Evolutionary conservation across 441 rosid species (phyloP).

Genomic region (Pelargonium exstipulatum): DNA sequence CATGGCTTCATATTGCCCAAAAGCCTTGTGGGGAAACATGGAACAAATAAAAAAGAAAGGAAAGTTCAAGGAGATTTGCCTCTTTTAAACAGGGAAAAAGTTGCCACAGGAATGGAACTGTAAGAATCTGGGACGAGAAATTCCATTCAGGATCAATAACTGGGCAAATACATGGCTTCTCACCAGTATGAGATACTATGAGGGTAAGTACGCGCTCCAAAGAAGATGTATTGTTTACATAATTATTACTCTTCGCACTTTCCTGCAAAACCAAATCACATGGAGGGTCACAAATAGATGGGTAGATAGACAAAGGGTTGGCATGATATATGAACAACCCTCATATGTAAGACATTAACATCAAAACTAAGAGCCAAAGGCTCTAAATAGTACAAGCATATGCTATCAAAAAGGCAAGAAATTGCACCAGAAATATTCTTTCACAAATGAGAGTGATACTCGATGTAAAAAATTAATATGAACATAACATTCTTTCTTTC

Average conservation of each 20-base stretch:
- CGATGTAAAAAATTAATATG: no score
- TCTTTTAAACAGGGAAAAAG: constrained; percentile 70
- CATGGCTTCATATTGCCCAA: constrained; percentile 6
- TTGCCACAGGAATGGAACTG: constrained; percentile 81
- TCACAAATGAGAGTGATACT: no score
- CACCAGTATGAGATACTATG: constrained; percentile 62
- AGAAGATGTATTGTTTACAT: constrained; percentile 37
- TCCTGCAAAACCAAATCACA: constrained; percentile 43
- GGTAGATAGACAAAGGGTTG: not conserved
- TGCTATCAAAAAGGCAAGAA: no score
- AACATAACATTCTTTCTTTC: no score
- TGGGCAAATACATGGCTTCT: constrained; percentile 59
- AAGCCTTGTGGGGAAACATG: constrained; percentile 11
- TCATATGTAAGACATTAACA: not conserved
- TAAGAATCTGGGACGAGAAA: constrained; percentile 80
- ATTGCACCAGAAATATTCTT: no score
- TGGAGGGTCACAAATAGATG: constrained; percentile 9
- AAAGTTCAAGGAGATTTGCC: constrained; percentile 32
- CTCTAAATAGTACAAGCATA: no score
- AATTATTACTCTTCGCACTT: constrained; percentile 29
- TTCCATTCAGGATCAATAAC: constrained; percentile 56
- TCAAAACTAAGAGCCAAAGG: no score
- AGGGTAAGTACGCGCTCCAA: constrained; percentile 56
- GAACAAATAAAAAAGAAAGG: constrained; percentile 7
- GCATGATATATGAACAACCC: not conserved